Evolutionary conservation across 345 rosid genomes (phyloP).

Genomic region (Turnera subulata): DNA sequence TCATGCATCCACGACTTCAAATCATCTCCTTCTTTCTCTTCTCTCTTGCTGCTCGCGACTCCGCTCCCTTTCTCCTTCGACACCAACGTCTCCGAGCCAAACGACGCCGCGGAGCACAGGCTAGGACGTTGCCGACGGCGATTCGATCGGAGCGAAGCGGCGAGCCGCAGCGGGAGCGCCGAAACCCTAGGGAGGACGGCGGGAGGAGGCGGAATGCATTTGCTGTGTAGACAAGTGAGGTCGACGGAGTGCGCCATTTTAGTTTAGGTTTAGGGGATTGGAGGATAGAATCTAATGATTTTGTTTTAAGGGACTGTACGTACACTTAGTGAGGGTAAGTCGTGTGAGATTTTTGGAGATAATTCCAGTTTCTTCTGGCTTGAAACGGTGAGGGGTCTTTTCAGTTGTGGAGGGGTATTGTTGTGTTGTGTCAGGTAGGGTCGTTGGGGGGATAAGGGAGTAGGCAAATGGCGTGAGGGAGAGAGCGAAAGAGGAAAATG

Average conservation of each 20-base stretch:
- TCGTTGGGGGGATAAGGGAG: too few relatives aligned
- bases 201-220: slow-evolving; percentile 40
- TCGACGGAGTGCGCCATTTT: neutral
- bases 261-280: too few relatives aligned
- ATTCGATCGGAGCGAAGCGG: slow-evolving; percentile 24
- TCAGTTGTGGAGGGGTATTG: too few relatives aligned
- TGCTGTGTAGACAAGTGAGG: slow-evolving; percentile 15
- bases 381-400: too few relatives aligned
- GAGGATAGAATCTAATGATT: neutral
- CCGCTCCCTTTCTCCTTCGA: slow-evolving; percentile 43
- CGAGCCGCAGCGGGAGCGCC: slow-evolving; percentile 21
- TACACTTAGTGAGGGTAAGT: neutral
- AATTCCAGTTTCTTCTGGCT: too few relatives aligned
- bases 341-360: neutral
- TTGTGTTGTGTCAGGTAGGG: too few relatives aligned
- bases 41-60: slow-evolving; percentile 40
- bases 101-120: neutral
- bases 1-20: slow-evolving; percentile 92
- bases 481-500: too few relatives aligned
- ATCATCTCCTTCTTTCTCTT: slow-evolving; percentile 48
- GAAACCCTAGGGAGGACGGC: slow-evolving; percentile 16
- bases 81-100: slow-evolving; percentile 54
- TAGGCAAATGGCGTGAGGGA: too few relatives aligned
- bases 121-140: slow-evolving; percentile 8
- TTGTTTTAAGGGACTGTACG: too few relatives aligned